Conservation (phyloP, 345 rosid species). For the Angophora floribunda region DNA sequence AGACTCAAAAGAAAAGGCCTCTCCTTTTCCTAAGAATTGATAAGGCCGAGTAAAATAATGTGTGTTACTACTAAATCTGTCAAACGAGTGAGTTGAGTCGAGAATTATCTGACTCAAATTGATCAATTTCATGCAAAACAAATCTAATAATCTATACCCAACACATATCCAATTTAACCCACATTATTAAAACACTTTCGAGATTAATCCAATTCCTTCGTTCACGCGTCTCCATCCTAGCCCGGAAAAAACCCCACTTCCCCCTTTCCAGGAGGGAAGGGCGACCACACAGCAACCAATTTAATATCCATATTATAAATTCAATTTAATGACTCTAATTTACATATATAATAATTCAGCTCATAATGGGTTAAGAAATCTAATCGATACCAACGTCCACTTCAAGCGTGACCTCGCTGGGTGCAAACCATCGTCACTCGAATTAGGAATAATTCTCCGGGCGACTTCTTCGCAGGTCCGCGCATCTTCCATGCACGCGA, state of each 20-base stretch:
- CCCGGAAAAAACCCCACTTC: not conserved
- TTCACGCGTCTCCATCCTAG: not conserved
- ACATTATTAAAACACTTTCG: too few species aligned
- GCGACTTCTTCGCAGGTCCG: not conserved
- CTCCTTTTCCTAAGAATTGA: not conserved
- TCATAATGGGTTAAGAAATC: not conserved
- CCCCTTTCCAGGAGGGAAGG: not conserved
- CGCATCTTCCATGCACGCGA: not conserved
- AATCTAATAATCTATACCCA: too few species aligned
- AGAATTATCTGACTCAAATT: not conserved
- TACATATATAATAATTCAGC: too few species aligned
- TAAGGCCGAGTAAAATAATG: not conserved
- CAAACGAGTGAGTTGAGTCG: not conserved
- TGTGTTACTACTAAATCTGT: not conserved
- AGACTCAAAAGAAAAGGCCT: not conserved
- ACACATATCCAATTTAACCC: accelerated
- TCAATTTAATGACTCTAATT: too few species aligned
- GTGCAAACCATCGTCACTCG: not conserved
- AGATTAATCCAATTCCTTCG: not conserved
- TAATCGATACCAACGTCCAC: not conserved
- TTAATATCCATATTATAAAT: too few species aligned
- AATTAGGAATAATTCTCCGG: not conserved
- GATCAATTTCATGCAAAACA: not conserved
- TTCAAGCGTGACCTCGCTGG: not conserved
- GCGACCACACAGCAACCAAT: not conserved